These are phyloP conservation scores for Aspergillus mulundensis DNA, from an alignment of 495 filamentous ascomycete species.

Conservation along the genomic window DNA sequence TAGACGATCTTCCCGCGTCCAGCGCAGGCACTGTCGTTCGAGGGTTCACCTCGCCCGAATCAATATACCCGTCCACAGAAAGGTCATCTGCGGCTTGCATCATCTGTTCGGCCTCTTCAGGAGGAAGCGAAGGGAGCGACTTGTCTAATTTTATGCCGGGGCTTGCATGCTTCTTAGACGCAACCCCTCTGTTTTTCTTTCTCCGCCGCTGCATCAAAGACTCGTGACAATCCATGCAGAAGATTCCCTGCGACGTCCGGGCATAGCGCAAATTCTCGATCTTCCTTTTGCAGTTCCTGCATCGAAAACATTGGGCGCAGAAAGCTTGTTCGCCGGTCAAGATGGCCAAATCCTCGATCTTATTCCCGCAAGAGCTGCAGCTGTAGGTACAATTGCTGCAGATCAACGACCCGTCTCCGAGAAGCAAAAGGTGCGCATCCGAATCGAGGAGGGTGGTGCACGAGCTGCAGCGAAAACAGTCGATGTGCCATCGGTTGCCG, in stretches of 20 bases:
- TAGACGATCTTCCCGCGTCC: constrained; percentile 20
- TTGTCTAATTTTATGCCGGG: constrained; percentile 78
- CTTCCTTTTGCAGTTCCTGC: constrained; percentile 95
- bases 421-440: constrained; percentile 93
- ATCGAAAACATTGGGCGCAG: constrained; percentile 94
- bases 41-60: constrained; percentile 69
- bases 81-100: constrained; percentile 65
- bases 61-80: constrained; percentile 56
- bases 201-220: constrained; percentile 93
- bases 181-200: constrained; percentile 70
- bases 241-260: constrained; percentile 95
- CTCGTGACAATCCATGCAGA: constrained; percentile 99
- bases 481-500: constrained; percentile 98
- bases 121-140: constrained; percentile 86
- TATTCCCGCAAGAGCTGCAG: constrained; percentile 93
- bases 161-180: constrained; percentile 49
- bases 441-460: constrained; percentile 95
- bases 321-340: constrained; percentile 99
- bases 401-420: constrained; percentile 96
- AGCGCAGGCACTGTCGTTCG: constrained; percentile 48
- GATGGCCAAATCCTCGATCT: constrained; percentile 98
- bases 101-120: constrained; percentile 57
- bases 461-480: constrained; percentile 98
- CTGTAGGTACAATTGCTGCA: constrained; percentile 99
- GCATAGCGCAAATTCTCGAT: constrained; percentile 99